Percentiles rank a stretch among this genome's conserved stretches.
Evolutionary conservation across 2,329 filamentous ascomycete species (phyloP).

Genomic region (Phaeomoniella chlamydospora): DNA sequence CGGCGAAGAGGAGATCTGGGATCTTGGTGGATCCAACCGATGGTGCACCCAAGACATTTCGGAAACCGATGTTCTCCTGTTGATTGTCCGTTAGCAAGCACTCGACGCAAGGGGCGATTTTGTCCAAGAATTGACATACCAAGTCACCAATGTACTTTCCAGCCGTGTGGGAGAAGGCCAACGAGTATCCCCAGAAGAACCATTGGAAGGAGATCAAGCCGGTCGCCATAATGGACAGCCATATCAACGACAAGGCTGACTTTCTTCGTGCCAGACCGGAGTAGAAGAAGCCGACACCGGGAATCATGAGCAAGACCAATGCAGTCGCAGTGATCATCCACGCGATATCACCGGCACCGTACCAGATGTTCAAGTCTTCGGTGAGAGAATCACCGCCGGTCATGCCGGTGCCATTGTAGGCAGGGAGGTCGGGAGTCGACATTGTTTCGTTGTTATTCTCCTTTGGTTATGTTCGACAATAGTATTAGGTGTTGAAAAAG

Average conservation of each 20-base stretch:
- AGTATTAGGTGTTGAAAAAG: no score
- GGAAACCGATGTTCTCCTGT: conserved; percentile 63
- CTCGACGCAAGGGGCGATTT: no score
- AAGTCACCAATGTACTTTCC: conserved; percentile 66
- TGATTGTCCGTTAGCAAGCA: no score
- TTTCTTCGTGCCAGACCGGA: conserved; percentile 79
- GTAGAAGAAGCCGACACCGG: conserved; percentile 90
- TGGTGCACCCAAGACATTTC: conserved; percentile 57
- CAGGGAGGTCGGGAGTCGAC: no score
- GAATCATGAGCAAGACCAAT: conserved; percentile 82
- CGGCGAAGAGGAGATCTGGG: conserved; percentile 70
- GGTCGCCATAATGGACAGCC: conserved; percentile 68
- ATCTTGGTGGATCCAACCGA: conserved; percentile 60
- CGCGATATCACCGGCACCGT: conserved; percentile 70
- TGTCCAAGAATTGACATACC: no score
- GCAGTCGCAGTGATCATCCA: conserved; percentile 67
- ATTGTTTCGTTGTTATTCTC: no score
- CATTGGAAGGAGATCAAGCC: conserved; percentile 77
- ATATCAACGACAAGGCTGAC: conserved; percentile 74
- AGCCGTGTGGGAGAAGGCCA: conserved; percentile 67
- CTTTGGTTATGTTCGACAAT: no score
- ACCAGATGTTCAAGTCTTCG: conserved; percentile 71
- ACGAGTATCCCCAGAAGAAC: conserved; percentile 89
- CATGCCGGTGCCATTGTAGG: conserved; percentile 31
- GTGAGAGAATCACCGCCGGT: conserved; percentile 53